Evolutionary conservation across 768 basidiomycete species (phyloP), one percentile per base, ranked within the genome.

Genomic region (Pleurotus sapidus): DNA sequence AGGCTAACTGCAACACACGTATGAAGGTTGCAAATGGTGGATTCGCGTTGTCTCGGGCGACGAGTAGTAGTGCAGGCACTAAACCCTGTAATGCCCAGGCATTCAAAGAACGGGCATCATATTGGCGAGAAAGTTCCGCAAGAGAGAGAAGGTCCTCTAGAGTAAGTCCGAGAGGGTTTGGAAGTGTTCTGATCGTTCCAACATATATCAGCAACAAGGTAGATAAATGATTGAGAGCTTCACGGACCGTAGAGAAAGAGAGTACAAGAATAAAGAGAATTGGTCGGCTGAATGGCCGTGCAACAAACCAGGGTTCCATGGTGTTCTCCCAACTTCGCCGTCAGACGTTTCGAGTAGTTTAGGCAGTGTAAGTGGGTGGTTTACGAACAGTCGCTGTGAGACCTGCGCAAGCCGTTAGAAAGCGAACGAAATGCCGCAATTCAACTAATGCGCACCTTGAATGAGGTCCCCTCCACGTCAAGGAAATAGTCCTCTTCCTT

Each of bases 211-310:
- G 11, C 30, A 34, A 34, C 30, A 9, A 9, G 30, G 30, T 11
- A 34, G 30, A 34, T 34, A 8, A 0, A 34, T 1, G 0, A 34
- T 3, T 9, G 30, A 9, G 30, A 34, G 30, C 11, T 1, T 34
- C 30, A 71, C 73, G 61, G 60, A 80, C 79, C 74, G 66, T 30
- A 72, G 67, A 49, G 72, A 74, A 37, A 76, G 67, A 2, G 75
- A 72, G 60, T 68, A 71, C 15, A 80, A 64, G 17, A 81, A 65
- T 17, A 68, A 61, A 34, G 68, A 68, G 57, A 81, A 77, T 45
- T 77, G 70, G 15, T 69, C 65, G 12, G 65, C 68, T 11, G 73
- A 70, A 53, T 75, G 77, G 4, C 74, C 75, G 38, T 59, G 63
- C n/a, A 81, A 63, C 1, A 64, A 50, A 37, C 79, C 72, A 9